Percentiles rank a stretch among this genome's conserved stretches.
Evolutionary conservation across 768 basidiomycete species (phyloP).

Genomic region (Pleurotus citrinopileatus): DNA sequence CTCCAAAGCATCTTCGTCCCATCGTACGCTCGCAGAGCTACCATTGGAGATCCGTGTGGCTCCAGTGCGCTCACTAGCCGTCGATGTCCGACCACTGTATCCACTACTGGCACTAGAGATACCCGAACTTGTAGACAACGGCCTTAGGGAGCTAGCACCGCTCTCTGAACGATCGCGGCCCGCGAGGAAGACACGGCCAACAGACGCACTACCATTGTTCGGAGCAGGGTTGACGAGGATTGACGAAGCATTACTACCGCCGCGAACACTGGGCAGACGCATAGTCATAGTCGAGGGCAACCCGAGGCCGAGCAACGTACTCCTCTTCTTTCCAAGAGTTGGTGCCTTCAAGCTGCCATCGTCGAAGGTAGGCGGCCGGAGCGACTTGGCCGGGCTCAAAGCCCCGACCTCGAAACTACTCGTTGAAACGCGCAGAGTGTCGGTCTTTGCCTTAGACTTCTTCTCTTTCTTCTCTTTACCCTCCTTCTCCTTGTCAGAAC

Average conservation of each 20-base stretch:
- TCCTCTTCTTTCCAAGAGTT: slow-evolving; percentile 54
- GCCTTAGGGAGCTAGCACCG: slow-evolving; percentile 40
- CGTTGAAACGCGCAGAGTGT: slow-evolving; percentile 46
- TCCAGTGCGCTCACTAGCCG: slow-evolving; percentile 18
- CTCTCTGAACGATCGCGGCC: slow-evolving; percentile 7
- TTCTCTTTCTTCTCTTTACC: slow-evolving; percentile 21
- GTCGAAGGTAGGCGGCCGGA: slow-evolving; percentile 15
- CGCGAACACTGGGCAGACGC: slow-evolving; percentile 38
- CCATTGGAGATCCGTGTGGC: slow-evolving; percentile 29
- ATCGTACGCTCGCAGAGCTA: slow-evolving; percentile 46
- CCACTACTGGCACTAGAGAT: slow-evolving; percentile 28
- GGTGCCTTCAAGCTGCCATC: slow-evolving; percentile 21
- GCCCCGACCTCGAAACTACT: slow-evolving; percentile 72
- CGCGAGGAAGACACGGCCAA: slow-evolving; percentile 29
- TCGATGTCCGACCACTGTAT: neutral
- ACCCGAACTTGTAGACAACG: slow-evolving; percentile 39
- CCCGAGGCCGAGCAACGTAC: slow-evolving; percentile 60
- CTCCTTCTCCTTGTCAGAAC: slow-evolving; percentile 23
- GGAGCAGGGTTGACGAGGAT: slow-evolving; percentile 14
- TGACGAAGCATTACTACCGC: slow-evolving; percentile 36
- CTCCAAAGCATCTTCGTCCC: slow-evolving; percentile 49
- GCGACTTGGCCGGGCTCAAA: slow-evolving; percentile 28
- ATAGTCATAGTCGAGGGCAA: slow-evolving; percentile 49
- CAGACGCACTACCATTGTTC: slow-evolving; percentile 20
- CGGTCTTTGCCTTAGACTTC: slow-evolving; percentile 29